These are phyloP conservation scores for Fusarium tanahbumbuense DNA, from an alignment of 2,329 filamentous ascomycete genomes.

Conservation along the genomic window DNA sequence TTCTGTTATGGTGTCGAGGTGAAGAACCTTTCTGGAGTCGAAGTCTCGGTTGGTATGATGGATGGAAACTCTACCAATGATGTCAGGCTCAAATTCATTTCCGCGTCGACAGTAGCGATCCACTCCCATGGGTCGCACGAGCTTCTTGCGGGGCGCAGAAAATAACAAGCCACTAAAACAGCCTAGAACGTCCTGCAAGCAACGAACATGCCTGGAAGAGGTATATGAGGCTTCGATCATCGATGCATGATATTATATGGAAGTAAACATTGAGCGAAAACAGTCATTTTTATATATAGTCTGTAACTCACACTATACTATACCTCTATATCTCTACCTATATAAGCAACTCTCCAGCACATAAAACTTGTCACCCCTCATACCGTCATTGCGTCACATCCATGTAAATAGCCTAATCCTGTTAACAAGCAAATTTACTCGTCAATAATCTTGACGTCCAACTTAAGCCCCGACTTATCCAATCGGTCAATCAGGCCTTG, in stretches of 20 bases:
- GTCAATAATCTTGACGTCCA: constrained; percentile 63
- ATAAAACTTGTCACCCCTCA: neutral
- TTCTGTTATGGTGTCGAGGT: constrained; percentile 18
- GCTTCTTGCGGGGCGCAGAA: constrained; percentile 3
- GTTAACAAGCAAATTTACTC: constrained; percentile 3
- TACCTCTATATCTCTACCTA: neutral
- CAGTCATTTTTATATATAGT: neutral
- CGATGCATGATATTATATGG: neutral
- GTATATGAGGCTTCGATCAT: constrained; percentile 1
- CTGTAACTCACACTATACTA: neutral
- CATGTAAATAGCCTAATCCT: constrained; percentile 1
- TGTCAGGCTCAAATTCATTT: constrained; percentile 40
- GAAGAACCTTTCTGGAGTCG: constrained; percentile 37
- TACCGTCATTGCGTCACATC: constrained; percentile 9
- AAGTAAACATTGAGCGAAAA: neutral
- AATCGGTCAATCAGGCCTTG: constrained; percentile 74
- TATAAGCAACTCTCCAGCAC: neutral
- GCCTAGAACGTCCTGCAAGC: constrained; percentile 1
- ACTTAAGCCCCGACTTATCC: constrained; percentile 69
- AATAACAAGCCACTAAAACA: constrained; percentile 3
- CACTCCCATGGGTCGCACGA: constrained; percentile 9
- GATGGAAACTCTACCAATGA: constrained; percentile 38
- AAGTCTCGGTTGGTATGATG: constrained; percentile 19
- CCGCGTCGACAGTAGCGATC: constrained; percentile 18
- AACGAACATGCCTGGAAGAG: constrained; percentile 10